These are phyloP conservation scores for Ilyonectria destructans DNA, from an alignment of 2,329 filamentous ascomycete species.

Conservation along the genomic window DNA sequence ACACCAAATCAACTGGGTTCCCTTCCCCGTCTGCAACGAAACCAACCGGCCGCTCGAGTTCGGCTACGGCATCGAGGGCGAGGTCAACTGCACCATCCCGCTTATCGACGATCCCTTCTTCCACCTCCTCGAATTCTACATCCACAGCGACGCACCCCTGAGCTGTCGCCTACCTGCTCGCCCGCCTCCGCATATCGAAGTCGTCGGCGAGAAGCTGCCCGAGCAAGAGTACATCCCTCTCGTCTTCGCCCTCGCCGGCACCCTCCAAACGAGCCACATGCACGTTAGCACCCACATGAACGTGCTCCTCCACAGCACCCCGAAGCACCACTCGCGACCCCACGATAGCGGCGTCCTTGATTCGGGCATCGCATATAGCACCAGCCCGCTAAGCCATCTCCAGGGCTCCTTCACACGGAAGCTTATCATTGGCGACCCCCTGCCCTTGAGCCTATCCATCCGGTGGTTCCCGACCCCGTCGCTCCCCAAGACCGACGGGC, in stretches of 20 bases:
- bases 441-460: slow-evolving; percentile 85
- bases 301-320: slow-evolving; percentile 83
- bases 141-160: slow-evolving; percentile 95
- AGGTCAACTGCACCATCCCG: slow-evolving; percentile 88
- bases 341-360: slow-evolving; percentile 86
- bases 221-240: slow-evolving; percentile 82
- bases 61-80: slow-evolving; percentile 85
- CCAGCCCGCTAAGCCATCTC: slow-evolving; percentile 78
- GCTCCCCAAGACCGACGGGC: slow-evolving; percentile 78
- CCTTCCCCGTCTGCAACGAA: slow-evolving; percentile 93
- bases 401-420: slow-evolving; percentile 70
- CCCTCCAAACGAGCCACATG: slow-evolving; percentile 89
- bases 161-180: slow-evolving; percentile 90
- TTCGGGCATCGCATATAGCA: slow-evolving; percentile 89
- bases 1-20: slow-evolving; percentile 91
- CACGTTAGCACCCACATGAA: slow-evolving; percentile 94
- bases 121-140: slow-evolving; percentile 95
- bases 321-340: slow-evolving; percentile 74
- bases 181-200: slow-evolving; percentile 72
- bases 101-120: slow-evolving; percentile 86
- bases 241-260: slow-evolving; percentile 91
- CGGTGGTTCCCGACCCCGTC: slow-evolving; percentile 88
- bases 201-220: slow-evolving; percentile 66
- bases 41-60: slow-evolving; percentile 87
- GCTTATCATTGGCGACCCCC: slow-evolving; percentile 88